Evolutionary conservation across 495 filamentous ascomycete species (phyloP).

Genomic region (Aspergillus cavernicola): DNA sequence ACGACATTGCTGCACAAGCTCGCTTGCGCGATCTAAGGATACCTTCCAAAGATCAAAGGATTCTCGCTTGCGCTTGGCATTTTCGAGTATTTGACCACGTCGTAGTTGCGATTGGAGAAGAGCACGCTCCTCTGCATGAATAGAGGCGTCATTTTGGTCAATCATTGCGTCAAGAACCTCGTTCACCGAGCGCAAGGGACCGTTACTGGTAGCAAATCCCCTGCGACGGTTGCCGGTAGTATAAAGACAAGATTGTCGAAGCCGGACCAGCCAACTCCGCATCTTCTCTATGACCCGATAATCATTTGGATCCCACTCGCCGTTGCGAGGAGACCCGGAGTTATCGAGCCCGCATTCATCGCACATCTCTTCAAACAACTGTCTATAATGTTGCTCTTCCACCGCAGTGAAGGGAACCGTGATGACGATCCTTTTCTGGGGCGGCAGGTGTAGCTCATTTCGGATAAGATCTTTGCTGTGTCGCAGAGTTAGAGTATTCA

Average conservation of each 20-base stretch:
- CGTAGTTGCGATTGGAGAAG: conserved; percentile 58
- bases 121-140: conserved; percentile 63
- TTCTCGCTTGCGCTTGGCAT: conserved; percentile 50
- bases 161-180: conserved; percentile 89
- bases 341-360: conserved; percentile 60
- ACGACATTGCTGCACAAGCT: conserved; percentile 61
- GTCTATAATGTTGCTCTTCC: conserved; percentile 82
- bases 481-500: conserved; percentile 66
- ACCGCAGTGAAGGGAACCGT: conserved; percentile 83
- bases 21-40: conserved; percentile 50
- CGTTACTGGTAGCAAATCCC: conserved; percentile 59
- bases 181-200: conserved; percentile 69
- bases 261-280: conserved; percentile 62
- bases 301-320: conserved; percentile 62
- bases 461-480: conserved; percentile 81
- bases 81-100: conserved; percentile 72
- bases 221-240: conserved; percentile 65
- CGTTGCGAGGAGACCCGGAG: conserved; percentile 56
- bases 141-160: conserved; percentile 64
- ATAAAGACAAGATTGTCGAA: conserved; percentile 86
- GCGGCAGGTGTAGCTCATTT: conserved; percentile 61
- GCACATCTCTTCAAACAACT: conserved; percentile 69
- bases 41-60: conserved; percentile 66
- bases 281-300: conserved; percentile 57
- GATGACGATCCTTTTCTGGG: conserved; percentile 80